Conservation (phyloP, 331 rosid genomes). For the Pyracantha coccinea region DNA sequence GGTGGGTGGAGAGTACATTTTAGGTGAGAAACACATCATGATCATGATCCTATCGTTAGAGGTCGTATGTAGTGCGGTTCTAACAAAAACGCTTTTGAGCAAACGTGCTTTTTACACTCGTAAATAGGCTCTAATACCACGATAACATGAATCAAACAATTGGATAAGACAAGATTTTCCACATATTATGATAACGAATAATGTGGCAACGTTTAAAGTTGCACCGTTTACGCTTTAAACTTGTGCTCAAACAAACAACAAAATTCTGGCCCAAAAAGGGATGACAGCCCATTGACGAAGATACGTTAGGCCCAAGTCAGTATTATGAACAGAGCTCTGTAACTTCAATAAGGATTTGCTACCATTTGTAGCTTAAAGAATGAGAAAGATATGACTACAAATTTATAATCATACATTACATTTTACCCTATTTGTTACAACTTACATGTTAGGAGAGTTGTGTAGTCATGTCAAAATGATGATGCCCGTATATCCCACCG, state of each 20-base stretch:
- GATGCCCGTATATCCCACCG: neutral
- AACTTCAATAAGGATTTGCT: neutral
- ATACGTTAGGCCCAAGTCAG: neutral
- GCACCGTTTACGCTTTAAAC: neutral
- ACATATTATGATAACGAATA: neutral
- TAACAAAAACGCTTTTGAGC: no score
- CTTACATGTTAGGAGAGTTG: neutral
- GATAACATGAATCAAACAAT: neutral
- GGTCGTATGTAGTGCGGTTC: no score
- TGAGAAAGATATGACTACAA: neutral
- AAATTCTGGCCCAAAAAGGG: no score
- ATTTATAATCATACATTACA: neutral
- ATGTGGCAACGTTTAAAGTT: neutral
- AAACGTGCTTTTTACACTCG: no score
- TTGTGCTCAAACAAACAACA: no score
- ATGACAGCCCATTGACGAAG: no score
- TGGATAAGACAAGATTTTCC: neutral
- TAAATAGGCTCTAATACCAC: no score
- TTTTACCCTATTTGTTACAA: neutral
- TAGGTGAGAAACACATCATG: no score
- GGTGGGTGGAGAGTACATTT: neutral
- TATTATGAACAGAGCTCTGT: neutral
- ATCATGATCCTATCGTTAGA: no score
- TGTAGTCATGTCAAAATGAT: neutral
- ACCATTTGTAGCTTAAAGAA: neutral